These are phyloP conservation scores for Aspergillus affinis DNA, from an alignment of 495 filamentous ascomycete genomes.

Conservation along the genomic window DNA sequence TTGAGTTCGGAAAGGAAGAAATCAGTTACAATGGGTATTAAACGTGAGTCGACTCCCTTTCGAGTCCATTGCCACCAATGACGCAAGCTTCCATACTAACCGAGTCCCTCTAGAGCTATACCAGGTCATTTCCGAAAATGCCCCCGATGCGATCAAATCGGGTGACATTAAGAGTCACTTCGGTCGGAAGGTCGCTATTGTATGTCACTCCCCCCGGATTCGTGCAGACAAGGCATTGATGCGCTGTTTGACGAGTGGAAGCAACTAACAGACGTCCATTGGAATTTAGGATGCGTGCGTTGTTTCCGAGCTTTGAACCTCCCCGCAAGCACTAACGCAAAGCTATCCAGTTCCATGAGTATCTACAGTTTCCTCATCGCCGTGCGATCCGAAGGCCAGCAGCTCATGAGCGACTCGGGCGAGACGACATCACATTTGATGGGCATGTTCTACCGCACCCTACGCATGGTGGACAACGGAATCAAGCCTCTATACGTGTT, in stretches of 20 bases:
- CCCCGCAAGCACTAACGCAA: constrained; percentile 18
- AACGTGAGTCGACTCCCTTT: constrained; percentile 48
- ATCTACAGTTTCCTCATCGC: constrained; percentile 99
- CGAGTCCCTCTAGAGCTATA: constrained; percentile 58
- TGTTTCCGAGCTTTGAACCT: constrained; percentile 5
- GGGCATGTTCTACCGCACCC: constrained; percentile 99
- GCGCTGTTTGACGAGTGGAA: neutral
- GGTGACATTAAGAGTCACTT: constrained; percentile 99
- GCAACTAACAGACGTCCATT: constrained; percentile 18
- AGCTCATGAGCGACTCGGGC: constrained; percentile 88
- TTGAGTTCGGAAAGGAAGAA: neutral
- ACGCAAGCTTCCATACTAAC: constrained; percentile 9
- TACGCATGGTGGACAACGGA: constrained; percentile 97
- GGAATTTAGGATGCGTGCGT: constrained; percentile 75
- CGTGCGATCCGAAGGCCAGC: constrained; percentile 92
- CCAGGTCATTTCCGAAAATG: constrained; percentile 86
- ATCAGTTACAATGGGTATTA: constrained; percentile 80
- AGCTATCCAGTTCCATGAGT: constrained; percentile 80
- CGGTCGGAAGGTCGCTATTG: constrained; percentile 94
- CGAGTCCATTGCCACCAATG: neutral
- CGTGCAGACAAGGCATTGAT: neutral
- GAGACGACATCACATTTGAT: constrained; percentile 97
- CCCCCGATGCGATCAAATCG: constrained; percentile 88
- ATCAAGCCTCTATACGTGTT: constrained; percentile 99
- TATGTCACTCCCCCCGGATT: constrained; percentile 44